A percentile compares a stretch with the other conserved stretches of the same genome.
Conservation (phyloP, 2,329 filamentous ascomycete species). For the Eutypella sp. region DNA sequence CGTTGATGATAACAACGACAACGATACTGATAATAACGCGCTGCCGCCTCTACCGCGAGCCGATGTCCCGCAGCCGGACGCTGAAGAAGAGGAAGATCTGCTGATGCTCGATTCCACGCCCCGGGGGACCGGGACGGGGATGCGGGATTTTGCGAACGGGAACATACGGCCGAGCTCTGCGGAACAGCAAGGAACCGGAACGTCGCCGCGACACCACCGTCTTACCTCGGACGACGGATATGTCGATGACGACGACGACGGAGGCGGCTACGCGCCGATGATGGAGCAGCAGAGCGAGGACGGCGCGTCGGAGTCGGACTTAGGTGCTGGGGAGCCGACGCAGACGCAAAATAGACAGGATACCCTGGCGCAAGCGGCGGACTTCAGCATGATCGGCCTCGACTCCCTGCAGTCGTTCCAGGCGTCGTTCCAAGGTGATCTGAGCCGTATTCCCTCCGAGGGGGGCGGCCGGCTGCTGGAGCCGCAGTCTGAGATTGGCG, state of each 20-base stretch:
- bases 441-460: slow-evolving; percentile 29
- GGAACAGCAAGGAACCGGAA: no score
- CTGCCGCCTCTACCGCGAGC: no score
- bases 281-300: slow-evolving; percentile 26
- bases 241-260: slow-evolving; percentile 13
- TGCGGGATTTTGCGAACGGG: no score
- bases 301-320: slow-evolving; percentile 17
- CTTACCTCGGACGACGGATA: slow-evolving; percentile 5
- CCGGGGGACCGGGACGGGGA: no score
- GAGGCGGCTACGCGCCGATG: slow-evolving; percentile 15
- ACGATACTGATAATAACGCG: no score
- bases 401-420: slow-evolving; percentile 45
- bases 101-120: not conserved
- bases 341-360: slow-evolving; percentile 25
- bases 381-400: slow-evolving; percentile 57
- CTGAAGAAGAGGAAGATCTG: not conserved
- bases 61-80: no score
- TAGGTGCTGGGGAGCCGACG: slow-evolving; percentile 9
- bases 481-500: slow-evolving; percentile 38
- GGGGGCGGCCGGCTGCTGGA: no score
- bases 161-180: no score
- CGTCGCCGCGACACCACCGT: not conserved
- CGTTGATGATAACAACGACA: no score
- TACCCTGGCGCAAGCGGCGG: slow-evolving; percentile 40
- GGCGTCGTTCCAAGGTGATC: slow-evolving; percentile 36